These are phyloP conservation scores for Syncephalastrum sp. DNA, from an alignment of 371 early-diverging fungal species.

Conservation along the genomic window DNA sequence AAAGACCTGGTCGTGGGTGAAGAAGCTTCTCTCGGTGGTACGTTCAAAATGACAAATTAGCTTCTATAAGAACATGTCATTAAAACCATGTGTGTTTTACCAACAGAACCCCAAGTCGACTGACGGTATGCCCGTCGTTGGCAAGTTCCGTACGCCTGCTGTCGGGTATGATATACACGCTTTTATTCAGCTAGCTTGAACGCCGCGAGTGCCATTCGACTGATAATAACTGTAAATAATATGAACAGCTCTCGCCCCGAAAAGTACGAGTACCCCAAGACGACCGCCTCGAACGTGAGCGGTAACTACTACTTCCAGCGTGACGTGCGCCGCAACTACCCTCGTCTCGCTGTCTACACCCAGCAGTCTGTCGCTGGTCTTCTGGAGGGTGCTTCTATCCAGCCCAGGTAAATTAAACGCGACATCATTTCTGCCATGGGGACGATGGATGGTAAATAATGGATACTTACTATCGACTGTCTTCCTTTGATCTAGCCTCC, in stretches of 20 bases:
- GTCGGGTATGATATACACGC: slow-evolving; percentile 40
- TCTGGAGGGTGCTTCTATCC: slow-evolving; percentile 49
- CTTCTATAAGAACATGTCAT: too few species aligned
- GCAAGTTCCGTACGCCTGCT: slow-evolving; percentile 61
- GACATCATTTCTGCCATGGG: too few species aligned
- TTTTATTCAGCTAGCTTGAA: background rate
- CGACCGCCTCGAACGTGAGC: slow-evolving; percentile 62
- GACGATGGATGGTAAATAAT: too few species aligned
- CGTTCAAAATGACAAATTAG: background rate
- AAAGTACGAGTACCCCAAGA: slow-evolving; percentile 54
- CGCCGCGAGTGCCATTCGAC: background rate
- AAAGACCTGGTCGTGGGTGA: slow-evolving; percentile 52
- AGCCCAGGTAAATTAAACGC: slow-evolving; percentile 34
- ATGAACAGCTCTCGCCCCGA: slow-evolving; percentile 50
- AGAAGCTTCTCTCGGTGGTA: slow-evolving; percentile 49
- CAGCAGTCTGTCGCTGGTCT: slow-evolving; percentile 74
- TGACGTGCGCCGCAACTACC: slow-evolving; percentile 89
- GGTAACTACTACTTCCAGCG: slow-evolving; percentile 90
- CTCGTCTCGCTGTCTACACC: slow-evolving; percentile 81
- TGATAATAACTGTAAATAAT: background rate
- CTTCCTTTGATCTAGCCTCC: slow-evolving; percentile 17
- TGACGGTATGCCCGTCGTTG: slow-evolving; percentile 61
- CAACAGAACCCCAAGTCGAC: slow-evolving; percentile 60
- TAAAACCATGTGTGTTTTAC: background rate
- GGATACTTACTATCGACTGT: background rate